These are phyloP conservation scores for Castanea crenata DNA, from an alignment of 306 rosid genomes.

Conservation along the genomic window DNA sequence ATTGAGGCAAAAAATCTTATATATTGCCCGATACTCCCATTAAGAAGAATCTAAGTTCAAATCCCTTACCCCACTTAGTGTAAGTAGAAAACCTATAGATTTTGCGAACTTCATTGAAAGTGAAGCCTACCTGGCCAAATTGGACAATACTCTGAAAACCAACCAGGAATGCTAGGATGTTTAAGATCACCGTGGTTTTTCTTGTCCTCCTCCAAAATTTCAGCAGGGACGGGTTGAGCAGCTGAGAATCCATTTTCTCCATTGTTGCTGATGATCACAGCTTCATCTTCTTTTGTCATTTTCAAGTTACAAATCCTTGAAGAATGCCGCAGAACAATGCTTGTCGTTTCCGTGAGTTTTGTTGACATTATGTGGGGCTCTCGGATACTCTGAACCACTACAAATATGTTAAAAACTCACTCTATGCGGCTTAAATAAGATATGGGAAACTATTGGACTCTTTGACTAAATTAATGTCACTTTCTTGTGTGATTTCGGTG, in stretches of 20 bases:
- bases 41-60: too few species aligned
- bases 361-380: background rate
- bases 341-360: background rate
- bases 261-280: background rate
- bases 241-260: constrained; percentile 8
- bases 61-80: background rate
- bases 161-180: constrained; percentile 46
- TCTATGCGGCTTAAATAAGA: background rate
- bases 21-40: too few species aligned
- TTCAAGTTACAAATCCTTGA: background rate
- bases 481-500: background rate
- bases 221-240: background rate
- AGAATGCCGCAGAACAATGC: background rate
- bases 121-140: constrained; percentile 63
- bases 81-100: background rate
- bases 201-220: constrained; percentile 7
- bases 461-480: background rate
- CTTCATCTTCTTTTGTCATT: constrained; percentile 11
- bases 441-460: background rate
- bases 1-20: too few species aligned
- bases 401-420: background rate
- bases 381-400: background rate
- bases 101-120: background rate
- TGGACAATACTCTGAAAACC: constrained; percentile 65
- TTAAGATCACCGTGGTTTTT: constrained; percentile 1